phyloP scores from a whole-genome alignment of 306 rosid species.

The Vigna angularis region DNA sequence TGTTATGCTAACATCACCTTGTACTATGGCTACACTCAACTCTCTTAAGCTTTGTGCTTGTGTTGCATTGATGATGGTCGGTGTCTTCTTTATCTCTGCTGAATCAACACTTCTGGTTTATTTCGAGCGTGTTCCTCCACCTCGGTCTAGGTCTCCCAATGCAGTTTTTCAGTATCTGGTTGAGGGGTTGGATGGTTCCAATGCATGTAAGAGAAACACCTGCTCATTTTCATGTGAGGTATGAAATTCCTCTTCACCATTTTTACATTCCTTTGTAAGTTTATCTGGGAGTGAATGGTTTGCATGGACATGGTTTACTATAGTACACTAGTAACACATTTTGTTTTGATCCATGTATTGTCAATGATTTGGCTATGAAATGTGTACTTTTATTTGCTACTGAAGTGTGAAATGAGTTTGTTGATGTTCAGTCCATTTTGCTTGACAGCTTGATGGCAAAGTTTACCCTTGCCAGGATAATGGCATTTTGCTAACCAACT shows the following conservation, averaged over 20 bases:
- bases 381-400: neutral
- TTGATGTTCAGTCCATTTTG: neutral
- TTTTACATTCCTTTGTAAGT: neutral
- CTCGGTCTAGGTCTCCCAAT: slow-evolving; percentile 52
- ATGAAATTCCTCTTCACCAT: slow-evolving; percentile 4
- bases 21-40: slow-evolving; percentile 45
- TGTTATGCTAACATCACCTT: slow-evolving; percentile 31
- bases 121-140: slow-evolving; percentile 56
- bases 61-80: slow-evolving; percentile 39
- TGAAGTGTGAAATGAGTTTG: slow-evolving; percentile 1
- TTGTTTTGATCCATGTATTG: neutral
- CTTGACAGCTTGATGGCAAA: slow-evolving; percentile 65
- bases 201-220: slow-evolving; percentile 56
- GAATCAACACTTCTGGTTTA: slow-evolving; percentile 57
- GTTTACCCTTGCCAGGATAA: slow-evolving; percentile 53
- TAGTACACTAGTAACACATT: neutral
- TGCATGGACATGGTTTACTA: neutral
- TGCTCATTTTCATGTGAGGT: slow-evolving; percentile 66
- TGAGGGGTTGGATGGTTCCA: slow-evolving; percentile 53
- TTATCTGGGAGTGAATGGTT: neutral
- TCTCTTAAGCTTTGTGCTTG: slow-evolving; percentile 33
- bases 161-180: slow-evolving; percentile 61
- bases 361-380: slow-evolving; percentile 9
- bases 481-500: slow-evolving; percentile 49
- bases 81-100: slow-evolving; percentile 31